Evolutionary conservation across 768 basidiomycete genomes (phyloP), one percentile per base, ranked within the genome.

Genomic region (Hypholoma sublateritium): DNA sequence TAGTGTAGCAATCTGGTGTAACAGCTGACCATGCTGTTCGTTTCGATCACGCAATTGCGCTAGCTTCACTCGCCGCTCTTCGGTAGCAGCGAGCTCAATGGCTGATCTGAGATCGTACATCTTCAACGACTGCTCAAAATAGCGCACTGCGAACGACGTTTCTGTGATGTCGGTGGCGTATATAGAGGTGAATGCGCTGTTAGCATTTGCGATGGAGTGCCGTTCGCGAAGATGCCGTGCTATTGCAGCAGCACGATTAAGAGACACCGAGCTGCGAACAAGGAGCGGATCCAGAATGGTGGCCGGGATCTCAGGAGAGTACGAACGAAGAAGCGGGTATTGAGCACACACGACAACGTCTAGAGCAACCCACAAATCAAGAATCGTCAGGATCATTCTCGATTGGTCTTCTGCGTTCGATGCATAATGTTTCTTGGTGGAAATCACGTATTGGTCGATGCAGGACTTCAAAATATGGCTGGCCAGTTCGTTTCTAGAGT

Each of bases 341-440:
- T 70, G 64, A 16, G 41, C 37, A n/a, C 75, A 63, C 2, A 65
- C 70, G 14, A 76, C 32, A 22, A 59, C 70, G 59, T 83, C 81
- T 4, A 83, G 66, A 0, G 74, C 77, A 1, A 78, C 68, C 82
- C 82, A 83, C 13, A 83, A 68, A 32, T 80, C 75, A 22, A 82
- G 62, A 32, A 76, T 56, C 4, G 77, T 77, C 48, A 84, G 63
- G 43, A 83, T 57, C 72, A 83, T 77, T 2, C 75, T 53, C 0
- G 80, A 81, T 4, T 68, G 41, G 28, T 69, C 61, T 54, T 80
- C 77, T 7, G 78, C 74, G 44, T 71, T 77, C 19, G 60, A 57
- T 14, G 52, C 47, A 48, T 77, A 78, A 6, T 61, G 50, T 0
- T 17, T 34, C 21, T 47, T 25, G 0, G 78, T 71, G 0, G 45